phyloP scores from a whole-genome alignment of 2,329 filamentous ascomycete genomes.

The Metarhizium humberi region DNA sequence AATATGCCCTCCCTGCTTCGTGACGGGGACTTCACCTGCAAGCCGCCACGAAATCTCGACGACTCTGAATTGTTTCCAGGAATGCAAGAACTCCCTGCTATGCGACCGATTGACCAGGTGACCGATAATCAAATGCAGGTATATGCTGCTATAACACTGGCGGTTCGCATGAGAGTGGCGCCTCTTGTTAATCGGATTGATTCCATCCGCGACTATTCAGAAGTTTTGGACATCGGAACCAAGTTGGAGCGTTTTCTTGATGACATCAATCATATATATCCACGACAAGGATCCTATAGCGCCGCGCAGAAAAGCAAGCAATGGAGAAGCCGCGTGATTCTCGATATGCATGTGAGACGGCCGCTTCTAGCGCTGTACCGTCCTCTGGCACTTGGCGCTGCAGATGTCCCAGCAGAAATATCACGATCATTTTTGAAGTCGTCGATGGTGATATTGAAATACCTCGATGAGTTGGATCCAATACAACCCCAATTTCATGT shows the following conservation, averaged over 20 bases:
- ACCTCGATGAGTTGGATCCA: constrained; percentile 44
- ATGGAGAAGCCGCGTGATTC: constrained; percentile 40
- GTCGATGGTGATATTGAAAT: constrained; percentile 45
- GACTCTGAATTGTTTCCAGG: constrained; percentile 38
- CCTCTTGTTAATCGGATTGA: constrained; percentile 43
- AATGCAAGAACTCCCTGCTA: constrained; percentile 38
- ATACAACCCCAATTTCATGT: constrained; percentile 34
- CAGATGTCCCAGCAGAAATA: constrained; percentile 41
- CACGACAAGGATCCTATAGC: constrained; percentile 32
- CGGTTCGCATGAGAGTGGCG: constrained; percentile 38
- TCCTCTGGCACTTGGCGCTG: constrained; percentile 42
- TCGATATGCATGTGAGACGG: constrained; percentile 45
- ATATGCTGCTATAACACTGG: constrained; percentile 42
- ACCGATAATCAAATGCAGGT: constrained; percentile 46
- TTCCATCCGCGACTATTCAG: constrained; percentile 40
- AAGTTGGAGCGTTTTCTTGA: constrained; percentile 45
- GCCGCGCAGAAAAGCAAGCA: constrained; percentile 36
- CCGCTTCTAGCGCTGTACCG: constrained; percentile 44
- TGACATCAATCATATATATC: constrained; percentile 44
- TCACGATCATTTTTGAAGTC: constrained; percentile 43
- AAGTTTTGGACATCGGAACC: constrained; percentile 43
- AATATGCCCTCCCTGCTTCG: constrained; percentile 42
- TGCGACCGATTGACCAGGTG: constrained; percentile 40
- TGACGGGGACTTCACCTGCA: constrained; percentile 44
- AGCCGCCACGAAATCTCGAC: constrained; percentile 43